A percentile compares a stretch with the other conserved stretches of the same genome.
Evolutionary conservation across 2,329 filamentous ascomycete genomes (phyloP).

Genomic region (Nemania bipapillata): DNA sequence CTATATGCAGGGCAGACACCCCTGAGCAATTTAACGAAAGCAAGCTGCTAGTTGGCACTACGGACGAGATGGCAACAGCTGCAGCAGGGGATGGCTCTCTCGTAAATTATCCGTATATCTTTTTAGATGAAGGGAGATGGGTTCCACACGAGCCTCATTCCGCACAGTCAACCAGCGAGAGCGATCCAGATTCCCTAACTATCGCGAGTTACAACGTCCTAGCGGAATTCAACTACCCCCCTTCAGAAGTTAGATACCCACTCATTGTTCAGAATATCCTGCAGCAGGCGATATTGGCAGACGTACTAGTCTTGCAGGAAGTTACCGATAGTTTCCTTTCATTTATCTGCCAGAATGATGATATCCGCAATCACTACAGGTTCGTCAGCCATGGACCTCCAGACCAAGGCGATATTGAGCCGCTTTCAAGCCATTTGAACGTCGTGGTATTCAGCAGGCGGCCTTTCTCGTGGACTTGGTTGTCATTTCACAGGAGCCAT

Average conservation of each 20-base stretch:
- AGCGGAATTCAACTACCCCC: slow-evolving; percentile 62
- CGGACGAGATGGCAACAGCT: slow-evolving; percentile 3
- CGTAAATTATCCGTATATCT: slow-evolving; percentile 40
- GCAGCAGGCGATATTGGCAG: slow-evolving; percentile 56
- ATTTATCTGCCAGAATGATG: slow-evolving; percentile 61
- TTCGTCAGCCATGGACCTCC: slow-evolving; percentile 69
- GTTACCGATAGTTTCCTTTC: slow-evolving; percentile 72
- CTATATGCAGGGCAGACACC: slow-evolving; percentile 28
- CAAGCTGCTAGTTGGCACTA: background rate
- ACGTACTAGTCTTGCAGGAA: slow-evolving; percentile 68
- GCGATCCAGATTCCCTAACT: slow-evolving; percentile 41
- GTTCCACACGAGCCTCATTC: slow-evolving; percentile 21
- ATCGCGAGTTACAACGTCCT: slow-evolving; percentile 66
- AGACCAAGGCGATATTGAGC: slow-evolving; percentile 61
- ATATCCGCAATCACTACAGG: slow-evolving; percentile 62
- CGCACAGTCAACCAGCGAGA: slow-evolving; percentile 2
- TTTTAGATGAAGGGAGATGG: slow-evolving; percentile 42
- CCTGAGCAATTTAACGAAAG: slow-evolving; percentile 37
- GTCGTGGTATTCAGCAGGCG: slow-evolving; percentile 68
- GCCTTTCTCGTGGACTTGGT: slow-evolving; percentile 65
- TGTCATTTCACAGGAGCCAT: slow-evolving; percentile 65
- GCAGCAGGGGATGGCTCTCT: slow-evolving; percentile 3
- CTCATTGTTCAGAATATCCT: slow-evolving; percentile 59
- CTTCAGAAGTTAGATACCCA: slow-evolving; percentile 56
- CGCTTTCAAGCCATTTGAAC: slow-evolving; percentile 70